phyloP scores from a whole-genome alignment of 306 rosid genomes.

The Quercus robur region DNA sequence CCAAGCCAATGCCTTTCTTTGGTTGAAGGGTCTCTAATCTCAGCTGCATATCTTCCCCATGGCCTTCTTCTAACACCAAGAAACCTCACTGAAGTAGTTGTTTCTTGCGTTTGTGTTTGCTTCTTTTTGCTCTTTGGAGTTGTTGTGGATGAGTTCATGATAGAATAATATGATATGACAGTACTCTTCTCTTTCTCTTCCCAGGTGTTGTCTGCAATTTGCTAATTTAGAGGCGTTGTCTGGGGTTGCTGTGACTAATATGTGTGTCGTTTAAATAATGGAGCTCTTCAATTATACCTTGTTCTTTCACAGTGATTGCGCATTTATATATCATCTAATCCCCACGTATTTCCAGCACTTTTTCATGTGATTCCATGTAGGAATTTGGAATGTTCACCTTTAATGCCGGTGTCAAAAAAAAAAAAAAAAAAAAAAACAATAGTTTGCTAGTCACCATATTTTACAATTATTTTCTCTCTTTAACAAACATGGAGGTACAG shows the following conservation, averaged over 20 bases:
- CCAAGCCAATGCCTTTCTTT: conserved; percentile 58
- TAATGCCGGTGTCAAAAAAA: too few species aligned
- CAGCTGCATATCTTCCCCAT: conserved; percentile 58
- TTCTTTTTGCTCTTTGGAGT: conserved; percentile 37
- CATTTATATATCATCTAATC: neutral
- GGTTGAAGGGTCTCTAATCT: conserved; percentile 55
- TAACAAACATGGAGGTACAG: too few species aligned
- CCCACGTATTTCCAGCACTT: neutral
- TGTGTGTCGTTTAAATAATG: neutral
- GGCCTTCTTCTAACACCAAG: conserved; percentile 56
- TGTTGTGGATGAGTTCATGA: conserved; percentile 27
- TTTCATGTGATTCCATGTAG: too few species aligned
- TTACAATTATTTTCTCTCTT: too few species aligned
- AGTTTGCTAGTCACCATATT: too few species aligned
- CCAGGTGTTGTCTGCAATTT: neutral
- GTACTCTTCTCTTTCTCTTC: neutral
- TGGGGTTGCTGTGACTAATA: neutral
- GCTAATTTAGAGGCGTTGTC: neutral
- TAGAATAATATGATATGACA: neutral
- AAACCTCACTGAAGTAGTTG: conserved; percentile 52
- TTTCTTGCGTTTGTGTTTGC: conserved; percentile 33
- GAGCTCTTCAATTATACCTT: too few species aligned
- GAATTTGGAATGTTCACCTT: too few species aligned
- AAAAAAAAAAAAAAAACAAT: too few species aligned
- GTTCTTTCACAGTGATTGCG: neutral